These are phyloP conservation scores for Starmerella bombi DNA, from an alignment of 805 yeast genomes.

Conservation along the genomic window DNA sequence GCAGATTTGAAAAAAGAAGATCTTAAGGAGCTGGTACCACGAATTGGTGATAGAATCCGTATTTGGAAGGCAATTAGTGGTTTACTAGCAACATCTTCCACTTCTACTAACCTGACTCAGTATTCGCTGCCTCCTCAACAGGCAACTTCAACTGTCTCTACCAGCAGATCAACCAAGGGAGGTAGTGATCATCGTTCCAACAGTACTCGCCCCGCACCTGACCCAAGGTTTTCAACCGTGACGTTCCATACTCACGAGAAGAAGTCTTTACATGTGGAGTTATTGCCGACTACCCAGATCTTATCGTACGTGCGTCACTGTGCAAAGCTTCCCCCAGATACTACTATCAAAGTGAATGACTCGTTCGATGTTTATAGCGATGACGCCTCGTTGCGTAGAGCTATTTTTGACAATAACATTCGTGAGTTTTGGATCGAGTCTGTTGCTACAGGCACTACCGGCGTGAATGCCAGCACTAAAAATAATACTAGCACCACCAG, in stretches of 20 bases:
- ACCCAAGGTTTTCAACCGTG: not conserved
- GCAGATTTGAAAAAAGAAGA: conserved; percentile 50
- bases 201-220: not conserved
- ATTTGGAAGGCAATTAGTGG: conserved; percentile 46
- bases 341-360: conserved; percentile 21
- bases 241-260: conserved; percentile 4
- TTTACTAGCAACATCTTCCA: conserved; percentile 19
- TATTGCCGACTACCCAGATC: not conserved
- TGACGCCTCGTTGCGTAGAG: conserved; percentile 1
- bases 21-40: conserved; percentile 56
- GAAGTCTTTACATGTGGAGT: conserved; percentile 3
- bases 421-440: conserved; percentile 11
- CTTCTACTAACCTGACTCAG: not conserved
- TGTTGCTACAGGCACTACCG: not conserved
- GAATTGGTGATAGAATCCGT: conserved; percentile 71
- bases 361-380: conserved; percentile 3
- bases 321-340: conserved; percentile 2
- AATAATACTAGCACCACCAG: not conserved
- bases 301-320: not conserved
- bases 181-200: not conserved
- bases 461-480: not conserved
- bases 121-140: not conserved
- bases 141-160: not conserved
- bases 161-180: not conserved
- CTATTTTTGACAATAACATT: conserved; percentile 3